Conservation (phyloP, 2,329 filamentous ascomycete genomes). For the Nectriaceae sp. region DNA sequence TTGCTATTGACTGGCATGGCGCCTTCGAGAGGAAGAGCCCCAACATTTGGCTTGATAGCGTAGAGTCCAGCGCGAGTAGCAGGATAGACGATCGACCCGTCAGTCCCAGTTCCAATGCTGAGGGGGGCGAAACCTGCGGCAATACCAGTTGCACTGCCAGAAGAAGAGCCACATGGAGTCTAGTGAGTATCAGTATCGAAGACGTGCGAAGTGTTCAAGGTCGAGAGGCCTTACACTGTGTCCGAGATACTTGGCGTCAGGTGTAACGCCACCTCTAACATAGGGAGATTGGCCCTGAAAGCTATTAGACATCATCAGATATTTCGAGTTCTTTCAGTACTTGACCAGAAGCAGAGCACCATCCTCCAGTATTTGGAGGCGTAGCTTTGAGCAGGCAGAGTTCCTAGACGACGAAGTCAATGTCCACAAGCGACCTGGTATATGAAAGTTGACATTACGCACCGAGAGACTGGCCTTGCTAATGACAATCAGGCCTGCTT, state of each 20-base stretch:
- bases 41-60: conserved; percentile 21
- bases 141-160: conserved; percentile 27
- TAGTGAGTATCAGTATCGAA: conserved; percentile 5
- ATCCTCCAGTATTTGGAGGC: too few relatives aligned
- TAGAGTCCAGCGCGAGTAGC: conserved; percentile 21
- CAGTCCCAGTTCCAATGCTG: conserved; percentile 31
- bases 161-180: conserved; percentile 29
- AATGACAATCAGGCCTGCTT: conserved; percentile 20
- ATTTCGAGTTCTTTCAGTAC: not conserved
- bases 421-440: not conserved
- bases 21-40: conserved; percentile 4
- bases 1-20: conserved; percentile 3
- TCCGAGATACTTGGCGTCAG: conserved; percentile 13
- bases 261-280: conserved; percentile 10
- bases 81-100: conserved; percentile 23
- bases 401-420: too few relatives aligned
- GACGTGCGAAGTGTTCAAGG: not conserved
- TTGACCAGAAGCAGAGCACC: conserved; percentile 26
- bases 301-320: not conserved
- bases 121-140: conserved; percentile 29
- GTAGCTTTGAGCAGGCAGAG: too few relatives aligned
- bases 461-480: conserved; percentile 29
- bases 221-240: conserved; percentile 12
- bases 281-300: conserved; percentile 22
- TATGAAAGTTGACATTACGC: conserved; percentile 1